These are phyloP conservation scores for Mrakia gelida DNA, from an alignment of 768 basidiomycete genomes.

Conservation along the genomic window DNA sequence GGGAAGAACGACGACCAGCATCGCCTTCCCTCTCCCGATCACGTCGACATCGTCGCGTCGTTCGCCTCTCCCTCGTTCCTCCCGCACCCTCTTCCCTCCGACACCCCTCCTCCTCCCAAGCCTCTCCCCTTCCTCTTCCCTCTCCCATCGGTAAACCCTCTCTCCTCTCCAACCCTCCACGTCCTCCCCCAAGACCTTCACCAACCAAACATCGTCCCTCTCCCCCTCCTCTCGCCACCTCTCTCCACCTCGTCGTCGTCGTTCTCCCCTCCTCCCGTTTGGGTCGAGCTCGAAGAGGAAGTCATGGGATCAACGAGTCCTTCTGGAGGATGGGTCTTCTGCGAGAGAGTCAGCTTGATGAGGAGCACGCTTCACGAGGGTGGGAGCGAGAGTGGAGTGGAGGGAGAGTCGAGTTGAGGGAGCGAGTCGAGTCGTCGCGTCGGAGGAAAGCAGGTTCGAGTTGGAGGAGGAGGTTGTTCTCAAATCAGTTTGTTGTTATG, in stretches of 20 bases:
- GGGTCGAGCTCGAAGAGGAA: neutral
- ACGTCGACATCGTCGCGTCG: no score
- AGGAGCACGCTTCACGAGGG: neutral
- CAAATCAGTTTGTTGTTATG: no score
- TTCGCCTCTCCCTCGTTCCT: no score
- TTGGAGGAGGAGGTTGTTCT: no score
- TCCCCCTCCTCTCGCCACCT: neutral
- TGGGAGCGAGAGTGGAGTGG: neutral
- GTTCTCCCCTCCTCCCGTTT: neutral
- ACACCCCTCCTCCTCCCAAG: neutral
- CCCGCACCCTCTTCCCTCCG: no score
- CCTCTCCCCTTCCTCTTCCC: neutral
- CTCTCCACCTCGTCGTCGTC: neutral
- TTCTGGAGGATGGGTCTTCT: neutral
- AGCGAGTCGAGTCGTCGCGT: no score
- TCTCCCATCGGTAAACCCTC: neutral
- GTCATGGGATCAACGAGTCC: neutral
- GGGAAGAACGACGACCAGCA: neutral
- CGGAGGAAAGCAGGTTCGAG: no score
- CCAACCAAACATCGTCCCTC: neutral
- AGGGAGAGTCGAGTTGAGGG: neutral
- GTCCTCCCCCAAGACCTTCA: no score
- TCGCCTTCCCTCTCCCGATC: neutral
- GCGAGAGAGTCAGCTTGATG: neutral
- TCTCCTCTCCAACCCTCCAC: no score